phyloP scores from a whole-genome alignment of 345 rosid species.

The Iberis pinnata region DNA sequence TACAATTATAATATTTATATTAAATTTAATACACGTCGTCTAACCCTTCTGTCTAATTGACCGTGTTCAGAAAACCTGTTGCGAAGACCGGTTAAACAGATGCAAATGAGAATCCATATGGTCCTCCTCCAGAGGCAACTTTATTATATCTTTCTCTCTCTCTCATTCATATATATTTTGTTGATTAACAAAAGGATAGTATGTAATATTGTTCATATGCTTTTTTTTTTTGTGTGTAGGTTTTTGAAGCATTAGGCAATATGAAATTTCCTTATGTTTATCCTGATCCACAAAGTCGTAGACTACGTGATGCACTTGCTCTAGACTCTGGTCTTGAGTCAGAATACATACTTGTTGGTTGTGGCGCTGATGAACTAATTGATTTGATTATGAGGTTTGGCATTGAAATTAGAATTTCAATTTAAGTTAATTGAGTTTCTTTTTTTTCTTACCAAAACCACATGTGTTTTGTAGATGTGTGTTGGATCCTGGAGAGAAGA shows the following conservation, averaged over 20 bases:
- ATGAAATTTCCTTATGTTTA: constrained; percentile 81
- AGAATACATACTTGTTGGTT: constrained; percentile 81
- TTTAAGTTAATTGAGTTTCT: background rate
- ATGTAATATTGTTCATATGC: background rate
- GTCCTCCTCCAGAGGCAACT: constrained; percentile 99
- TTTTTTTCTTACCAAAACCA: background rate
- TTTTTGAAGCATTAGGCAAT: constrained; percentile 77
- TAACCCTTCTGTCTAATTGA: too few relatives aligned
- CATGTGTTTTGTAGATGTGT: constrained; percentile 51
- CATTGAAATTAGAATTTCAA: background rate
- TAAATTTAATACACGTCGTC: too few relatives aligned
- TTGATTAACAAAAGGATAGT: background rate
- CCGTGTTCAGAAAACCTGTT: too few relatives aligned
- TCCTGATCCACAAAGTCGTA: constrained; percentile 88
- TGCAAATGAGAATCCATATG: constrained; percentile 98
- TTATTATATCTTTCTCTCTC: constrained; percentile 2
- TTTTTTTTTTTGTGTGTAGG: constrained; percentile 36
- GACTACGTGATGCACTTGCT: constrained; percentile 75
- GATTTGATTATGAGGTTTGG: constrained; percentile 94
- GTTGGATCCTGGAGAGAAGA: constrained; percentile 93
- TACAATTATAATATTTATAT: too few relatives aligned
- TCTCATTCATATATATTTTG: too few relatives aligned
- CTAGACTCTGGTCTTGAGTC: constrained; percentile 81
- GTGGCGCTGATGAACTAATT: constrained; percentile 94
- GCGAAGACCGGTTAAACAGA: too few relatives aligned